Percentiles rank a stretch among this genome's conserved stretches.
These are phyloP conservation scores for Chrysosporium keratinophilum DNA, from an alignment of 2,329 filamentous ascomycete species.

Conservation along the genomic window DNA sequence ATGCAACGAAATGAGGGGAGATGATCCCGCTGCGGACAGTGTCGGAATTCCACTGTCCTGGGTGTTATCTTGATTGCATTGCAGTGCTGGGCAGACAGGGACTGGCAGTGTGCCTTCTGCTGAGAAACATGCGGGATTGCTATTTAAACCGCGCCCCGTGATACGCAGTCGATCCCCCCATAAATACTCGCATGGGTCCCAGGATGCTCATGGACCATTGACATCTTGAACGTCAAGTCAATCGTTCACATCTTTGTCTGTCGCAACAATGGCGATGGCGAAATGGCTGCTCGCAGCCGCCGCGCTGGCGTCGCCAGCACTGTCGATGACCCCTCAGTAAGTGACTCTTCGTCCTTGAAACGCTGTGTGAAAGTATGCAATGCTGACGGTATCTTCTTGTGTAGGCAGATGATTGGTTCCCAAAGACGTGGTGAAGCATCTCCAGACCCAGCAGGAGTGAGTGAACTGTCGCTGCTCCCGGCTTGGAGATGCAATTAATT, in stretches of 20 bases:
- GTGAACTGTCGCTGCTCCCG: constrained; percentile 13
- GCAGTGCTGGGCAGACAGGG: constrained; percentile 2
- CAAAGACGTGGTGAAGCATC: constrained; percentile 29
- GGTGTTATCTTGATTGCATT: not conserved
- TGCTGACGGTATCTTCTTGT: not conserved
- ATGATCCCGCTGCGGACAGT: not conserved
- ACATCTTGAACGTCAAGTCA: constrained; percentile 10
- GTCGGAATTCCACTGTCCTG: constrained; percentile 7
- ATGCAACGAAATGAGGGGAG: constrained; percentile 9
- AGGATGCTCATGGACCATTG: constrained; percentile 3
- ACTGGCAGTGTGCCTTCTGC: not conserved
- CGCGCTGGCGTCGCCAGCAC: constrained; percentile 19
- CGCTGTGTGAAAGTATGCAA: not conserved
- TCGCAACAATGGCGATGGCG: constrained; percentile 16
- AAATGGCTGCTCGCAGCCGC: constrained; percentile 19
- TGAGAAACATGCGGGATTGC: not conserved
- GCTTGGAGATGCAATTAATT: not conserved
- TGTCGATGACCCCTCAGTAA: constrained; percentile 22
- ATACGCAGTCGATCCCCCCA: constrained; percentile 10
- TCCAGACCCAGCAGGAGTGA: constrained; percentile 33
- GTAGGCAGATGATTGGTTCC: constrained; percentile 30
- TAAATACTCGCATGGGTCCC: not conserved
- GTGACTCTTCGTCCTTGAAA: not conserved
- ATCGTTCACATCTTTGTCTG: constrained; percentile 7
- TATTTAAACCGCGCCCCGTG: constrained; percentile 5